Percentiles rank a stretch among this genome's conserved stretches.
Conservation (phyloP, 1,284 basidiomycete genomes). For the Lignosus rhinocerotis region DNA sequence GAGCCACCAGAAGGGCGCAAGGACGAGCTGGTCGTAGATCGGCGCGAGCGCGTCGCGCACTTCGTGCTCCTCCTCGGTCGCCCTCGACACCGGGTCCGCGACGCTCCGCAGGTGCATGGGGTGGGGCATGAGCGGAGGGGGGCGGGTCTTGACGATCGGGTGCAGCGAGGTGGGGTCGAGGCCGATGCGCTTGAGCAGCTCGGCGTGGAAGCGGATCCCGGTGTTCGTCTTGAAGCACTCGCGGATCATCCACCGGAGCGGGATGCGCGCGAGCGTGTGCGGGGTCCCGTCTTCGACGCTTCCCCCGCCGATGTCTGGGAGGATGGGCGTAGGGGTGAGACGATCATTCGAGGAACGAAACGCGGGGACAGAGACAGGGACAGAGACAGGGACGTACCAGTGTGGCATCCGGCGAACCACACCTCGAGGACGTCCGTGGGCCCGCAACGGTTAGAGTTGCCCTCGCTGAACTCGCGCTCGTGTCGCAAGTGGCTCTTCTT, state of each 20-base stretch:
- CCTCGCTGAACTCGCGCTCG: conserved; percentile 22
- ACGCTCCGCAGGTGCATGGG: background rate
- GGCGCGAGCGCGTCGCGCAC: conserved; percentile 47
- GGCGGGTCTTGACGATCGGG: conserved; percentile 3
- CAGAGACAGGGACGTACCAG: conserved; percentile 41
- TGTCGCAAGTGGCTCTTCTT: conserved; percentile 2
- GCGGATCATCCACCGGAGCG: conserved; percentile 68
- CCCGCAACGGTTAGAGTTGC: conserved; percentile 19
- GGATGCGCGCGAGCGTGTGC: conserved; percentile 57
- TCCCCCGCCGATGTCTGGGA: conserved; percentile 52
- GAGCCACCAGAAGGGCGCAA: conserved; percentile 52
- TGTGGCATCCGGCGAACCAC: conserved; percentile 55
- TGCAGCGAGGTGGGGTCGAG: conserved; percentile 46
- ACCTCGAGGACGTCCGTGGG: conserved; percentile 52
- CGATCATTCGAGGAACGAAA: too few species aligned
- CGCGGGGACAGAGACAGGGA: too few species aligned
- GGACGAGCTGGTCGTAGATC: conserved; percentile 52
- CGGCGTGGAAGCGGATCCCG: conserved; percentile 41
- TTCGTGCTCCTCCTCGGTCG: conserved; percentile 51
- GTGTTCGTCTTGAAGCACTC: conserved; percentile 47
- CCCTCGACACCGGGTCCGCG: conserved; percentile 24
- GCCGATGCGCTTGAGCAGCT: conserved; percentile 47
- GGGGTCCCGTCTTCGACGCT: conserved; percentile 52
- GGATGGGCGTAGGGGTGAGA: background rate
- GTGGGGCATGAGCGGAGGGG: conserved; percentile 1